Conservation (phyloP, 176 grass and related monocot species). For the Paspalum notatum region DNA sequence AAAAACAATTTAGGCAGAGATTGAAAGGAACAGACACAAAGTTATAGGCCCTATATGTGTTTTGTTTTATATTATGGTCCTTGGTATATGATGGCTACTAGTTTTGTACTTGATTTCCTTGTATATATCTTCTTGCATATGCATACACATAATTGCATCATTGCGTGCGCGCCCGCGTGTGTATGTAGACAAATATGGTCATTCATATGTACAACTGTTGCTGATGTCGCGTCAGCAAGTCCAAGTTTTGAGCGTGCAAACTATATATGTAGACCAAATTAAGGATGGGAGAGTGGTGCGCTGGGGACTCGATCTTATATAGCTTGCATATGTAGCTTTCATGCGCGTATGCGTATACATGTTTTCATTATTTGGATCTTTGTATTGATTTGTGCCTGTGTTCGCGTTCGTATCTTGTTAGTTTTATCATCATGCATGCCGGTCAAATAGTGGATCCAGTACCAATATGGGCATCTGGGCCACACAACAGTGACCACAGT, state of each 20-base stretch:
- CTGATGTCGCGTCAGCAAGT: slow-evolving; percentile 24
- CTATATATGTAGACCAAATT: slow-evolving; percentile 28
- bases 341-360: neutral
- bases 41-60: neutral
- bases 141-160: neutral
- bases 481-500: neutral
- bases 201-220: slow-evolving; percentile 20
- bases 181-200: slow-evolving; percentile 20
- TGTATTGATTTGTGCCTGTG: neutral
- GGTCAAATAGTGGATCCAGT: slow-evolving; percentile 2
- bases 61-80: slow-evolving; percentile 1
- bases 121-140: slow-evolving; percentile 18
- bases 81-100: slow-evolving; percentile 32
- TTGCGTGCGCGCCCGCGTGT: neutral
- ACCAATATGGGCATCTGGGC: neutral
- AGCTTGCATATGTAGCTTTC: slow-evolving; percentile 32
- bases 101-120: slow-evolving; percentile 26
- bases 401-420: slow-evolving; percentile 30
- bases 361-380: neutral
- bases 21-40: neutral
- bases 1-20: neutral
- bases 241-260: slow-evolving; percentile 36
- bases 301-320: slow-evolving; percentile 8
- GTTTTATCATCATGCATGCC: slow-evolving; percentile 24
- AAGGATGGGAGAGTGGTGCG: slow-evolving; percentile 7